A percentile compares a stretch with the other conserved stretches of the same genome.
These are phyloP conservation scores for Trifolium subterraneum DNA, from an alignment of 306 rosid genomes.

Conservation along the genomic window DNA sequence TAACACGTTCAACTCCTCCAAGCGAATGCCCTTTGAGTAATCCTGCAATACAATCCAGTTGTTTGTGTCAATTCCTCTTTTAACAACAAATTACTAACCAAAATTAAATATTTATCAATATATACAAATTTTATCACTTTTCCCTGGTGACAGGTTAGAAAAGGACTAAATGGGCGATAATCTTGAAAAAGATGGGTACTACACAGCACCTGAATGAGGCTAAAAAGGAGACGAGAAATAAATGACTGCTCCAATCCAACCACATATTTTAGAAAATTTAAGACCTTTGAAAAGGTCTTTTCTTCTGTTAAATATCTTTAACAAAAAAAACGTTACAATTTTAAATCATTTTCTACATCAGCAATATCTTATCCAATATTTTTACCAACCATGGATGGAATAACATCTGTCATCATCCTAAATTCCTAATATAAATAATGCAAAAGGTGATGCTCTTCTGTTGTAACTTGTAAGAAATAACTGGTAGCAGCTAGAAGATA, in stretches of 20 bases:
- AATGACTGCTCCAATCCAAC: constrained; percentile 13
- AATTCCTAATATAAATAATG: constrained; percentile 43
- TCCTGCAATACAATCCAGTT: constrained; percentile 68
- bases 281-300: constrained; percentile 10
- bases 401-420: constrained; percentile 28
- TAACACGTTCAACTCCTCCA: constrained; percentile 93
- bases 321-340: constrained; percentile 29
- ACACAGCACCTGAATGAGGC: constrained; percentile 22
- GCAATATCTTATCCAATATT: constrained; percentile 25
- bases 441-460: constrained; percentile 26
- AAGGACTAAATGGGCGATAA: constrained; percentile 12
- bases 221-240: constrained; percentile 36
- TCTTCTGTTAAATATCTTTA: neutral
- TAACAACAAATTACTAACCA: constrained; percentile 26
- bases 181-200: neutral
- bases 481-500: constrained; percentile 34
- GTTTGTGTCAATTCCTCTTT: constrained; percentile 27
- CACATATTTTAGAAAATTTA: constrained; percentile 12
- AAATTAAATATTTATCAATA: constrained; percentile 30
- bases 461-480: constrained; percentile 38
- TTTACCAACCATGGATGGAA: constrained; percentile 30
- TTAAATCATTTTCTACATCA: constrained; percentile 24
- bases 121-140: constrained; percentile 1
- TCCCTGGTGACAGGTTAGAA: constrained; percentile 17
- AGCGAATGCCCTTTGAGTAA: constrained; percentile 87